These are phyloP conservation scores for Podospora appendiculata DNA, from an alignment of 495 filamentous ascomycete genomes.

Conservation along the genomic window DNA sequence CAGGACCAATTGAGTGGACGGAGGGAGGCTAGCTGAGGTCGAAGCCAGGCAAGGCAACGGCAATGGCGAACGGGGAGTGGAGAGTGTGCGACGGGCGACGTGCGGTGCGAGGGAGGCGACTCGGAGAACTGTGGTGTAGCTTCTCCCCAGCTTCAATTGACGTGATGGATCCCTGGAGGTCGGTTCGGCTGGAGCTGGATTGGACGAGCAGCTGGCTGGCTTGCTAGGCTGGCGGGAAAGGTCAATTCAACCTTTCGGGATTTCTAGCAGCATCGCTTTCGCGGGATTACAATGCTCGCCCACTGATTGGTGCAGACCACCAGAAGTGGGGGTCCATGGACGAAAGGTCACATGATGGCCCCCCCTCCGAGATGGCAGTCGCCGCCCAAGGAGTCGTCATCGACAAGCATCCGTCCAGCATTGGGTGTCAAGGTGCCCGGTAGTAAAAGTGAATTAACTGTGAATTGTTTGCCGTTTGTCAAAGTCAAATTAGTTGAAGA, in stretches of 20 bases:
- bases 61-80: slow-evolving; percentile 6
- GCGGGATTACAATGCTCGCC: slow-evolving; percentile 26
- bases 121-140: slow-evolving; percentile 3
- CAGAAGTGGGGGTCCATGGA: background rate
- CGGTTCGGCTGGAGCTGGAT: background rate
- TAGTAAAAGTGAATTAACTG: too few relatives aligned
- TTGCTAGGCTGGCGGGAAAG: background rate
- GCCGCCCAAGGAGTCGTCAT: too few relatives aligned
- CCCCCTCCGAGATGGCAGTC: too few relatives aligned
- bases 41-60: background rate
- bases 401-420: too few relatives aligned
- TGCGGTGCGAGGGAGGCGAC: slow-evolving; percentile 15
- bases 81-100: slow-evolving; percentile 12
- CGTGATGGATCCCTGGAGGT: slow-evolving; percentile 17
- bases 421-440: too few relatives aligned
- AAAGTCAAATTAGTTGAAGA: too few relatives aligned
- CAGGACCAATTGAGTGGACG: slow-evolving; percentile 7
- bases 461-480: too few relatives aligned
- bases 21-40: background rate
- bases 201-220: too few relatives aligned
- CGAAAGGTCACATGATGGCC: slow-evolving; percentile 11
- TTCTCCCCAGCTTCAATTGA: slow-evolving; percentile 13
- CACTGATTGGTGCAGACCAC: slow-evolving; percentile 14
- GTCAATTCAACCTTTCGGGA: background rate
- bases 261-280: slow-evolving; percentile 14